Percentiles rank a stretch among this genome's conserved stretches.
Evolutionary conservation across 163 green algal genomes (phyloP).

Genomic region (Chlamydomonas reinhardtii): DNA sequence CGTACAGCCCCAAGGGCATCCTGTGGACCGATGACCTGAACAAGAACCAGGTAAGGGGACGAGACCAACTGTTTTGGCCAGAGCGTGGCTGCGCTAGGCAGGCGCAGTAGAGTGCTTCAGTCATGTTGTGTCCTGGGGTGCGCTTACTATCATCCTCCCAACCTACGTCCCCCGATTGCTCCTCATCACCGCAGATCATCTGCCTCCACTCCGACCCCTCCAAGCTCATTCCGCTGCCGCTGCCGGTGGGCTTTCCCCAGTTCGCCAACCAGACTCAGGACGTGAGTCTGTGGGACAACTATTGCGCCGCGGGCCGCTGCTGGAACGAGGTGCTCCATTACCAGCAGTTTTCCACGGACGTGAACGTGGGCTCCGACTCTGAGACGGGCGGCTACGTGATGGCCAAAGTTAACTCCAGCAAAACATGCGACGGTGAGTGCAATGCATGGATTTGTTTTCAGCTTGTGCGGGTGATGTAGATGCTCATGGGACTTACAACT

Average conservation of each 20-base stretch:
- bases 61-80: too few species aligned
- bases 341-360: slow-evolving; percentile 27
- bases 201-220: slow-evolving; percentile 12
- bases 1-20: slow-evolving; percentile 9
- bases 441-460: too few species aligned
- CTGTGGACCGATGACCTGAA: slow-evolving; percentile 43
- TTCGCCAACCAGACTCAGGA: not conserved
- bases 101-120: too few species aligned
- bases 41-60: slow-evolving; percentile 36
- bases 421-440: slow-evolving; percentile 21
- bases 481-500: too few species aligned
- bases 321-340: slow-evolving; percentile 39
- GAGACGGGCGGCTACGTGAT: slow-evolving; percentile 36
- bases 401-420: slow-evolving; percentile 37
- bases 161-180: too few species aligned
- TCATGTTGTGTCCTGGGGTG: too few species aligned
- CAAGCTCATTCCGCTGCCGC: slow-evolving; percentile 13
- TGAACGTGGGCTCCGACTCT: slow-evolving; percentile 26
- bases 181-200: slow-evolving; percentile 9
- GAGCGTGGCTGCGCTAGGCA: too few species aligned
- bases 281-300: slow-evolving; percentile 4
- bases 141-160: too few species aligned
- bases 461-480: too few species aligned
- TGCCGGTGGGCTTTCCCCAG: slow-evolving; percentile 25
- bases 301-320: not conserved